These are phyloP conservation scores for Scheffersomyces stipitis DNA, from an alignment of 805 yeast genomes.

Conservation along the genomic window DNA sequence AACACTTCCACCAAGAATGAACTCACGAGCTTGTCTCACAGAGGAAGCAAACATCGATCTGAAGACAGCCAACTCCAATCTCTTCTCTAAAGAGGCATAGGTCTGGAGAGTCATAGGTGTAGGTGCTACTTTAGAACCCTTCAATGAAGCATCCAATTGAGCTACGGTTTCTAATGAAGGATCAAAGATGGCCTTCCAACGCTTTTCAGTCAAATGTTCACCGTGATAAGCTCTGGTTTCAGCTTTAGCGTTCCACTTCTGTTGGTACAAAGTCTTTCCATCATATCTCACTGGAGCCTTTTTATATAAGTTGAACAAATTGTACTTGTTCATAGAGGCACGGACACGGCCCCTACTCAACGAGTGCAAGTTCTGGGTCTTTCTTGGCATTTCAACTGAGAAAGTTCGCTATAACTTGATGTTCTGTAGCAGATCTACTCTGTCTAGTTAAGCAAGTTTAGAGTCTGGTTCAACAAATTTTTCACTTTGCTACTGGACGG, in stretches of 20 bases:
- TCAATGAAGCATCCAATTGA: conserved; percentile 78
- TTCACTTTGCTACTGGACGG: too few species aligned
- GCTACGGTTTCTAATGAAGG: conserved; percentile 80
- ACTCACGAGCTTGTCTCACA: conserved; percentile 90
- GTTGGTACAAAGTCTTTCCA: conserved; percentile 77
- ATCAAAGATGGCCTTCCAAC: conserved; percentile 73
- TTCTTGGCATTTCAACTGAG: conserved; percentile 66
- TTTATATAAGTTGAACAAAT: conserved; percentile 84
- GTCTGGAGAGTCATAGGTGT: conserved; percentile 91
- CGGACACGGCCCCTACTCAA: conserved; percentile 73
- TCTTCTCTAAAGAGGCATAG: conserved; percentile 80
- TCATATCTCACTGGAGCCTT: conserved; percentile 55
- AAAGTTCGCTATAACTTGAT: too few species aligned
- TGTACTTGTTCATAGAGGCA: conserved; percentile 88
- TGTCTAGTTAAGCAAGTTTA: too few species aligned
- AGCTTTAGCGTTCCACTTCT: conserved; percentile 87
- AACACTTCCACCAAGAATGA: conserved; percentile 77
- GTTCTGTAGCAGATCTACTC: too few species aligned
- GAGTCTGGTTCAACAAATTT: too few species aligned
- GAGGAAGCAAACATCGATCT: conserved; percentile 93
- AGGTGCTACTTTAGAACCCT: conserved; percentile 52
- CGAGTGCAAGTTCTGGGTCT: conserved; percentile 55
- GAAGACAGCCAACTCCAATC: conserved; percentile 87
- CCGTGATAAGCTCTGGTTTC: conserved; percentile 97
- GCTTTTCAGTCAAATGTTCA: conserved; percentile 81